Percentiles rank a stretch among this genome's conserved stretches.
Conservation (phyloP, 1,139 yeast genomes). For the Meyerozyma athensensis region DNA sequence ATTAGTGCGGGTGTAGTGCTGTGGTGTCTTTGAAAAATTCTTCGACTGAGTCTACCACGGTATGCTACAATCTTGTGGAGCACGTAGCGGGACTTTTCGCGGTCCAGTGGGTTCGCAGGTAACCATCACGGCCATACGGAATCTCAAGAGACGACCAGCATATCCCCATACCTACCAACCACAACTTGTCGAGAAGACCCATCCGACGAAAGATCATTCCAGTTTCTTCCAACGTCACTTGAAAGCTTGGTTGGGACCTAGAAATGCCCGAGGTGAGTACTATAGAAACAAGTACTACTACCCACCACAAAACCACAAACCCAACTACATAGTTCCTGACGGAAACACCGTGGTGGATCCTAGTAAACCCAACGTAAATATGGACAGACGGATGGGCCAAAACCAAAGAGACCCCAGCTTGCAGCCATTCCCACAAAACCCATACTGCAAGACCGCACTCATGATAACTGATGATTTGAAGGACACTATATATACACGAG, state of each 20-base stretch:
- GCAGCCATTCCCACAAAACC: conserved; percentile 79
- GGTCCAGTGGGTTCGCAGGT: too few species aligned
- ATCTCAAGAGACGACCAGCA: conserved; percentile 17
- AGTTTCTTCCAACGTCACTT: conserved; percentile 31
- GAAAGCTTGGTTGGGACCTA: conserved; percentile 72
- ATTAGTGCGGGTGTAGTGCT: too few species aligned
- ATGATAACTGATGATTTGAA: conserved; percentile 57
- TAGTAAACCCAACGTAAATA: conserved; percentile 10
- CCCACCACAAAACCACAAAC: conserved; percentile 67
- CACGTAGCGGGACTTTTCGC: too few species aligned
- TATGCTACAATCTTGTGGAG: too few species aligned
- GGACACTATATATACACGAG: conserved; percentile 53
- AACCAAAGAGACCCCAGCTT: conserved; percentile 29
- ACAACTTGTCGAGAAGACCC: conserved; percentile 18
- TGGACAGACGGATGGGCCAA: conserved; percentile 15
- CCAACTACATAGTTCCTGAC: conserved; percentile 70
- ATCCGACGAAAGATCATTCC: conserved; percentile 22
- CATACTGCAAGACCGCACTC: conserved; percentile 62
- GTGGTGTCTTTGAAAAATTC: too few species aligned
- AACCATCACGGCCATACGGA: neutral
- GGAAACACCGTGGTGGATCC: conserved; percentile 36
- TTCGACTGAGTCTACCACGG: too few species aligned
- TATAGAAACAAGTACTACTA: conserved; percentile 68
- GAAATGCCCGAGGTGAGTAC: conserved; percentile 80
- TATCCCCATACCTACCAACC: conserved; percentile 18